Conservation (phyloP, 495 filamentous ascomycete genomes). For the Lophiostoma macrostomum region DNA sequence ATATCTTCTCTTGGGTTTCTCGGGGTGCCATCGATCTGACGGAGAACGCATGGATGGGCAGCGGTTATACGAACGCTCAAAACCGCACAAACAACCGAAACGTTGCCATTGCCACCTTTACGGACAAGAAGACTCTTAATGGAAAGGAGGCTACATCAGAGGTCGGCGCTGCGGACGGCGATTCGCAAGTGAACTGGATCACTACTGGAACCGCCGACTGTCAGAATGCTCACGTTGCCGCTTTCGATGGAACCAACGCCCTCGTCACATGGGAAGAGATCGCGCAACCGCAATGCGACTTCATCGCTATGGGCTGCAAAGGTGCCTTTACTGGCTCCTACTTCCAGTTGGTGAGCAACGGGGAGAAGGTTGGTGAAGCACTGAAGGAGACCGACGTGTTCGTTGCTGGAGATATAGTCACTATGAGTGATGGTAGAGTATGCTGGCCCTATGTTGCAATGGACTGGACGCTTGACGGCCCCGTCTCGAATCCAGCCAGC, state of each 20-base stretch:
- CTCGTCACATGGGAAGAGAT: conserved; percentile 56
- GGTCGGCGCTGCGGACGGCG: conserved; percentile 49
- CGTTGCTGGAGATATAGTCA: conserved; percentile 55
- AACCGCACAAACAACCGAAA: conserved; percentile 52
- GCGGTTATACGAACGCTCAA: conserved; percentile 46
- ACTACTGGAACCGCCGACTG: conserved; percentile 49
- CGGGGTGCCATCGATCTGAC: conserved; percentile 51
- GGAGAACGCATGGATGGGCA: conserved; percentile 51
- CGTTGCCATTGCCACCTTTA: conserved; percentile 49
- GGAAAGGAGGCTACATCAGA: conserved; percentile 47
- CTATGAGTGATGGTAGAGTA: conserved; percentile 45
- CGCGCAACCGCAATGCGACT: conserved; percentile 47
- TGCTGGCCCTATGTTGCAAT: conserved; percentile 55
- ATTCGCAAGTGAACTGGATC: conserved; percentile 53
- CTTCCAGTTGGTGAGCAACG: conserved; percentile 50
- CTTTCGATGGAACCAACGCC: conserved; percentile 46
- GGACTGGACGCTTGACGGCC: conserved; percentile 11
- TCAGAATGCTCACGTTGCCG: conserved; percentile 53
- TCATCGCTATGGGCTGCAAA: conserved; percentile 51
- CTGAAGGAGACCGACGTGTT: conserved; percentile 45
- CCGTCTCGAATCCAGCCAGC: conserved; percentile 1
- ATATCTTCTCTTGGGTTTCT: conserved; percentile 55
- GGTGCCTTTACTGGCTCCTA: conserved; percentile 51
- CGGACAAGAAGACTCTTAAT: conserved; percentile 51
- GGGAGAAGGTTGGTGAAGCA: conserved; percentile 45